Evolutionary conservation across 805 yeast species (phyloP).

Genomic region (Candida hispaniensis): DNA sequence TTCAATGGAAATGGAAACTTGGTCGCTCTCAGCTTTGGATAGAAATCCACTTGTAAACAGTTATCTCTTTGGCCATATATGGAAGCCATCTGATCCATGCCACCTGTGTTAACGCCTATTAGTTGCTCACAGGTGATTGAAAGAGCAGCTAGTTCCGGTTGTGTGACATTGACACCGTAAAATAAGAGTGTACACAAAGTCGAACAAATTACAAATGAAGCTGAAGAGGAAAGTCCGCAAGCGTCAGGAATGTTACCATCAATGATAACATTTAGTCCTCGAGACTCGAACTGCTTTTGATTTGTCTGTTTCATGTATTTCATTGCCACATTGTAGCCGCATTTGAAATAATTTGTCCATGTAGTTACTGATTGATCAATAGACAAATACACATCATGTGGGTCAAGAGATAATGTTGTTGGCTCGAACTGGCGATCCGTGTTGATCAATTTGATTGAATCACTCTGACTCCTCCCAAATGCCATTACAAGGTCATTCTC

Average conservation of each 20-base stretch:
- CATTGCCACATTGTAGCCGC: slow-evolving; percentile 52
- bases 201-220: slow-evolving; percentile 59
- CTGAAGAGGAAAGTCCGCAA: slow-evolving; percentile 59
- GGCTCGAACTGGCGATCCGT: slow-evolving; percentile 25
- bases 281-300: no score
- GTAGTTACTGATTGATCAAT: slow-evolving; percentile 42
- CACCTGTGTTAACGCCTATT: slow-evolving; percentile 69
- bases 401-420: slow-evolving; percentile 17
- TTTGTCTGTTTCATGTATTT: slow-evolving; percentile 31
- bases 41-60: slow-evolving; percentile 49
- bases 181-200: slow-evolving; percentile 47
- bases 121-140: slow-evolving; percentile 60
- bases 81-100: slow-evolving; percentile 69
- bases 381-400: slow-evolving; percentile 23
- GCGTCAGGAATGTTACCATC: slow-evolving; percentile 65
- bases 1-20: slow-evolving; percentile 49
- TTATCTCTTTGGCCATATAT: slow-evolving; percentile 50
- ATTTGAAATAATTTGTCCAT: slow-evolving; percentile 63
- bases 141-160: no score
- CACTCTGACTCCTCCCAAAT: slow-evolving; percentile 22
- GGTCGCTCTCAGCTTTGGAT: slow-evolving; percentile 45
- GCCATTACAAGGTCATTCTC: slow-evolving; percentile 51
- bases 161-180: no score
- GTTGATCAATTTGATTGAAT: slow-evolving; percentile 31
- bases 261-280: slow-evolving; percentile 38